Conservation (phyloP, 2,329 filamentous ascomycete genomes). For the Nakataea oryzae region DNA sequence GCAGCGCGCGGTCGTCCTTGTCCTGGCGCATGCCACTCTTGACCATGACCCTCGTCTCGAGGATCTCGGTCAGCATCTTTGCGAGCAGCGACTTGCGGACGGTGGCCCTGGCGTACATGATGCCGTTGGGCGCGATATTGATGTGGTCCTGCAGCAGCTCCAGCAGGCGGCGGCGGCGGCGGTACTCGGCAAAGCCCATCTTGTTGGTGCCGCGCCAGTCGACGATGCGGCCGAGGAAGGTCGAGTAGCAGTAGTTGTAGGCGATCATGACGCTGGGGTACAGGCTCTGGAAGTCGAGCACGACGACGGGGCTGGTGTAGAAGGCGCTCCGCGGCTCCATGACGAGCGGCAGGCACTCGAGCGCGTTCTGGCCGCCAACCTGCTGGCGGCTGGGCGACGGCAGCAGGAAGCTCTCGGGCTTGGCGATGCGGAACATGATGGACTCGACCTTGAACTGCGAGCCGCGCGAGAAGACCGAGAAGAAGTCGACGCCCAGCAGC, state of each 20-base stretch:
- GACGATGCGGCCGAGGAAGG: slow-evolving; percentile 76
- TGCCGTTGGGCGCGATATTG: slow-evolving; percentile 90
- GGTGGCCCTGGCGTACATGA: slow-evolving; percentile 83
- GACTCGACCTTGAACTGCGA: slow-evolving; percentile 99
- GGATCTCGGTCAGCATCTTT: slow-evolving; percentile 92
- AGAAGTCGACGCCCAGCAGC: slow-evolving; percentile 89
- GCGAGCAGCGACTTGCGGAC: slow-evolving; percentile 85
- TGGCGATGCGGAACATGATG: slow-evolving; percentile 96
- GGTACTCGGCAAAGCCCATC: slow-evolving; percentile 87
- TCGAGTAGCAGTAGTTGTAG: slow-evolving; percentile 98
- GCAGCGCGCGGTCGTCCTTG: slow-evolving; percentile 76
- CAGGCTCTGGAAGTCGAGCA: slow-evolving; percentile 90
- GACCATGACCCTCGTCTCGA: slow-evolving; percentile 95
- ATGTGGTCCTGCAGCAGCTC: slow-evolving; percentile 73
- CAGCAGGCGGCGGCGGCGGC: slow-evolving; percentile 63
- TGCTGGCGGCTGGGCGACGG: slow-evolving; percentile 86
- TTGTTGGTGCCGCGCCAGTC: slow-evolving; percentile 88
- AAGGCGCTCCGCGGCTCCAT: slow-evolving; percentile 97
- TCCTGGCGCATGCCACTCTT: slow-evolving; percentile 94
- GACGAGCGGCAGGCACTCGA: slow-evolving; percentile 88
- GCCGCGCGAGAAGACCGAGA: slow-evolving; percentile 86
- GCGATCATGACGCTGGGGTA: slow-evolving; percentile 99
- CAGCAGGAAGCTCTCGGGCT: slow-evolving; percentile 87
- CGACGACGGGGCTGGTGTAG: slow-evolving; percentile 79
- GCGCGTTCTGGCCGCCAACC: slow-evolving; percentile 84